A percentile compares a stretch with the other conserved stretches of the same genome.
These are phyloP conservation scores for Polytrichum commune DNA, from an alignment of 225 moss, liverwort and hornwort species.

Conservation along the genomic window DNA sequence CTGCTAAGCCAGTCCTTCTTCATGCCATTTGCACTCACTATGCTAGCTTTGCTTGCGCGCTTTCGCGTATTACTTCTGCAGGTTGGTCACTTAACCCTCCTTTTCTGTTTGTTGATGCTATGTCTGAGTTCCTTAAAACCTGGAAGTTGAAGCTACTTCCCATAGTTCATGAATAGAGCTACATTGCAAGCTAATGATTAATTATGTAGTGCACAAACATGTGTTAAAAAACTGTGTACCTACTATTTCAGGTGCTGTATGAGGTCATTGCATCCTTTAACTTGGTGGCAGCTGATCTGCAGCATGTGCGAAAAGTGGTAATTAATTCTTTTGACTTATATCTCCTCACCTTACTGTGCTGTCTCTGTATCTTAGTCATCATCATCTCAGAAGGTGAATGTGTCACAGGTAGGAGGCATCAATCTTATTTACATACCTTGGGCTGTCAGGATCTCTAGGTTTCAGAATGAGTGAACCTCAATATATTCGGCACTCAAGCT, in stretches of 20 bases:
- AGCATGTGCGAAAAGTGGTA: conserved; percentile 19
- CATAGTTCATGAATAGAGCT: background rate
- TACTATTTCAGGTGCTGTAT: conserved; percentile 37
- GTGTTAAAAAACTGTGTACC: background rate
- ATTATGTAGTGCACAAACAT: background rate
- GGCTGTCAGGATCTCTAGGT: no score
- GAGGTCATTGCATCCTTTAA: conserved; percentile 75
- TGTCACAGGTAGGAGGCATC: no score
- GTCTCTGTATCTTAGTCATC: no score
- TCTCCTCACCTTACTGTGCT: no score
- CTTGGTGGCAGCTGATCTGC: conserved; percentile 55
- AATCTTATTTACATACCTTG: no score
- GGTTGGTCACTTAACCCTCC: conserved; percentile 16
- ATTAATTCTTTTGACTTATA: background rate
- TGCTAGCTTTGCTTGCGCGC: conserved; percentile 71
- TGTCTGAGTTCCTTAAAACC: background rate
- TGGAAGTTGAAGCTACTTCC: background rate
- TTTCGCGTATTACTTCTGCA: conserved; percentile 70
- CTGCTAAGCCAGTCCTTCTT: conserved; percentile 83
- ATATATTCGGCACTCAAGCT: no score
- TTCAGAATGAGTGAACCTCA: background rate
- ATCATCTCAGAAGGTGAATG: no score
- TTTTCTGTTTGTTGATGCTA: background rate
- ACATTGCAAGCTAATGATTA: background rate
- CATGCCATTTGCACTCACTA: conserved; percentile 82